These are phyloP conservation scores for Solanum phureja DNA, from an alignment of 257 asterid species.

Conservation along the genomic window DNA sequence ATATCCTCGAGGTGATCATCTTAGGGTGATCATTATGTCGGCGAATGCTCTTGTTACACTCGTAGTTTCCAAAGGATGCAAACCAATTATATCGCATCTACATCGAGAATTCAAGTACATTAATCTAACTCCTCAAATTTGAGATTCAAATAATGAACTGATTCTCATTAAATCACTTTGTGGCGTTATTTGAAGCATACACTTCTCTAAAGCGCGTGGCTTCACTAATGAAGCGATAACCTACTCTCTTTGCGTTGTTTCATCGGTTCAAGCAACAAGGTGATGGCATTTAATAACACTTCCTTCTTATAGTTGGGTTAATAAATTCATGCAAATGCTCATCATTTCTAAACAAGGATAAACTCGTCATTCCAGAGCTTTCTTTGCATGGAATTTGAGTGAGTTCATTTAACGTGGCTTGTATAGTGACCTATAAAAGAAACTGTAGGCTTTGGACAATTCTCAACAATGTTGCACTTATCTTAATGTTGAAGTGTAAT, in stretches of 20 bases:
- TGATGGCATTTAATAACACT: not conserved
- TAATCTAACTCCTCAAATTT: not conserved
- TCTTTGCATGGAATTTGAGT: not conserved
- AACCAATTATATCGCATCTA: not conserved
- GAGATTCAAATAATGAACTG: not conserved
- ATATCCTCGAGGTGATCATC: not conserved
- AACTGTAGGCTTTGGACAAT: not conserved
- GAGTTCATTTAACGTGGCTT: not conserved
- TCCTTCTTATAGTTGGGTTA: not conserved
- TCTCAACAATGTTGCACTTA: not conserved
- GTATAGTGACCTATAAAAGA: not conserved
- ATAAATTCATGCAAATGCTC: not conserved
- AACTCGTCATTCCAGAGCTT: not conserved
- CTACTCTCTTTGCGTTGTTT: not conserved
- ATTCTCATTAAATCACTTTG: not conserved
- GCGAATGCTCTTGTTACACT: not conserved
- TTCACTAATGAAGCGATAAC: not conserved
- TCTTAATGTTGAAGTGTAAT: not conserved
- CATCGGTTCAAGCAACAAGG: not conserved
- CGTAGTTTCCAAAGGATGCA: not conserved
- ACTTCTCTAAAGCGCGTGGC: not conserved
- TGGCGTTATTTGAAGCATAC: not conserved
- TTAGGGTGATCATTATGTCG: not conserved
- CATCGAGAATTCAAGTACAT: not conserved
- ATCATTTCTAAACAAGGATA: not conserved